Percentiles rank a stretch among this genome's conserved stretches.
phyloP scores from a whole-genome alignment of 352 stramenopile species.

The Globisporangium uncinulatum region DNA sequence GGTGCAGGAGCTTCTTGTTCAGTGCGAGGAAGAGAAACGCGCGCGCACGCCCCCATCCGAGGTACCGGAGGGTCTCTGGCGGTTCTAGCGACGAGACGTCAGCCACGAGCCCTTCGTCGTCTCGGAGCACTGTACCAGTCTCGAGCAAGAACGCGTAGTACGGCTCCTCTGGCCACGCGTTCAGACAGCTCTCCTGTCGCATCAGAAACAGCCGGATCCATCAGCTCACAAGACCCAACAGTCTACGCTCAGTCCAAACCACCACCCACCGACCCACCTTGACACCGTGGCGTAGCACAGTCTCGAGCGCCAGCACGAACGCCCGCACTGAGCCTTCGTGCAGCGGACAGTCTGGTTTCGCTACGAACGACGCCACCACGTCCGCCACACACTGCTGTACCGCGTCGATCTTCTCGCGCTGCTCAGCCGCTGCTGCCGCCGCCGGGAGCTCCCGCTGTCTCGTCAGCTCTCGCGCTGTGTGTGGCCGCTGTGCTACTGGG shows the following conservation, averaged over 20 bases:
- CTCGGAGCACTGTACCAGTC: conserved; percentile 47
- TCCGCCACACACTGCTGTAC: conserved; percentile 49
- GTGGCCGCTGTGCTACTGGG: conserved; percentile 17
- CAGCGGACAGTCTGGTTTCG: conserved; percentile 56
- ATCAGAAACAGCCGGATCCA: conserved; percentile 1
- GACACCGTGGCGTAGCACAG: conserved; percentile 57
- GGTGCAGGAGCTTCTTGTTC: conserved; percentile 71
- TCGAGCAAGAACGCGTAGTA: conserved; percentile 72
- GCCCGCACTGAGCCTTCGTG: conserved; percentile 62
- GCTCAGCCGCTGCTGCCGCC: conserved; percentile 22
- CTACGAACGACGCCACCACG: conserved; percentile 67
- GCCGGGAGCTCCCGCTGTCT: conserved; percentile 20
- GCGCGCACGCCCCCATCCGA: conserved; percentile 67
- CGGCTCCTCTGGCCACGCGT: conserved; percentile 57
- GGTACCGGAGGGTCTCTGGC: conserved; percentile 30
- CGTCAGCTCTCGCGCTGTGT: conserved; percentile 32
- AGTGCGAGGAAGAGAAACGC: conserved; percentile 60
- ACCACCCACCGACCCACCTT: conserved; percentile 23
- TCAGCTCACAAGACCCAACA: background rate
- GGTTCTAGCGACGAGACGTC: conserved; percentile 33
- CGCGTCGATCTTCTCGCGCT: conserved; percentile 21
- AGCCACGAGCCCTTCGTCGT: conserved; percentile 60
- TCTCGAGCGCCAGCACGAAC: conserved; percentile 59
- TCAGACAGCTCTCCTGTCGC: conserved; percentile 30
- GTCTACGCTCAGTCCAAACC: background rate